Base-by-base conservation (phyloP, 371 early-diverging fungal genomes). In the Parasitella parasitica region DNA sequence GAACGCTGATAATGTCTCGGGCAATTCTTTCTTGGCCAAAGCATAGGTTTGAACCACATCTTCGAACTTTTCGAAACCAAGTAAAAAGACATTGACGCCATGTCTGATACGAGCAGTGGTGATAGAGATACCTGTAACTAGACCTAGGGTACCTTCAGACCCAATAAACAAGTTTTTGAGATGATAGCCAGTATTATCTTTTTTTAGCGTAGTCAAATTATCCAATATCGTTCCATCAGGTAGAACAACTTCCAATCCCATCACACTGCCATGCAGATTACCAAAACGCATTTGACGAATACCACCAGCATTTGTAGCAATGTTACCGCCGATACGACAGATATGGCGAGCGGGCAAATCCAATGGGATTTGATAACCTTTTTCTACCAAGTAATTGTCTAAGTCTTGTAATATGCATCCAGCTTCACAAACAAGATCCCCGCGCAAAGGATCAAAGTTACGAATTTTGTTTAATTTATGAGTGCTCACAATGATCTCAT, bases 301-400 rank as follows among this genome's bases (percentile, higher is more conserved):
- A 1, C 97, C 97, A 22, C 97, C 97, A 0, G 97, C 97, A 70
- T 97, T 97, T 4, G 97, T 95, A 5, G 95, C 86, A 2, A 97
- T 89, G 63, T 97, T 97, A 24, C 97, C 97, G 37, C 97, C 97
- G 59, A 97, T 94, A 35, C 88, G 91, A 71, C 94, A 94, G 16
- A 78, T 63, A 59, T 60, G 56, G 65, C 97, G 95, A 4, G 97
- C 95, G 12, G 96, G 96, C 39, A 97, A 71, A 74, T 97, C 97
- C 30, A 97, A 65, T 22, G 97, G 97, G 81, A 95, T 70, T 57
- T 71, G 74, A 61, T 85, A 89, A 0, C 94, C 95, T 28, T 71
- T 72, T 63, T 91, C 84, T 9, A 72, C 86, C 13, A 95, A 78
- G 66, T 85, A 89, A 22, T 82, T 78, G 66, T 95, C 94, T 51